Percentiles rank a stretch among this genome's conserved stretches.
Conservation (phyloP, 768 basidiomycete species). For the Auriscalpium microsporum region DNA sequence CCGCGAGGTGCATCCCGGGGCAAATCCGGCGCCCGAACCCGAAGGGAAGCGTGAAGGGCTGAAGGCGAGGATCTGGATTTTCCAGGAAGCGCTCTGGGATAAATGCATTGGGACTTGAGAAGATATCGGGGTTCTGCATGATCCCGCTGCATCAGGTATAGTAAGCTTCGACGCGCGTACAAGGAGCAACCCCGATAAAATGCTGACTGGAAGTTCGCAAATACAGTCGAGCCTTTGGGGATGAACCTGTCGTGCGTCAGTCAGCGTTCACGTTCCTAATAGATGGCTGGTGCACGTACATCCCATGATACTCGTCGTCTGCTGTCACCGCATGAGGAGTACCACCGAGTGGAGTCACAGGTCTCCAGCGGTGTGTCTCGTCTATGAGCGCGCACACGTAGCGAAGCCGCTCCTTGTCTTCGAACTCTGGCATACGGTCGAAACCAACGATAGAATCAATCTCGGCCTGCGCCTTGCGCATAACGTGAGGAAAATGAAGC, state of each 20-base stretch:
- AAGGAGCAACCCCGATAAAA: not conserved
- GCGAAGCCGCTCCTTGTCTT: constrained; percentile 9
- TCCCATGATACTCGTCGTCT: constrained; percentile 14
- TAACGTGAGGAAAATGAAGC: constrained; percentile 20
- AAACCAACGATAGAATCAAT: constrained; percentile 2
- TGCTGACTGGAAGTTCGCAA: constrained; percentile 18
- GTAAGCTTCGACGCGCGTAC: not conserved
- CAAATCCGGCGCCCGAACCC: constrained; percentile 14
- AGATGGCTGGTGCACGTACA: not conserved
- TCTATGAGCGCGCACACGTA: constrained; percentile 12
- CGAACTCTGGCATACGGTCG: constrained; percentile 5
- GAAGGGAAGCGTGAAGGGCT: constrained; percentile 5
- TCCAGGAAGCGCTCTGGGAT: constrained; percentile 15
- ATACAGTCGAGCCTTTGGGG: constrained; percentile 15
- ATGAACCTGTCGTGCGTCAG: constrained; percentile 6
- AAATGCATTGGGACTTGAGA: constrained; percentile 15
- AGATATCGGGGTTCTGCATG: constrained; percentile 15
- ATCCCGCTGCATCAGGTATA: constrained; percentile 13
- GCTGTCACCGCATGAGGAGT: constrained; percentile 11
- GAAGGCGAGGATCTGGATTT: not conserved
- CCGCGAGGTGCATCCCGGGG: constrained; percentile 15
- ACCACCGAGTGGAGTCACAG: constrained; percentile 3
- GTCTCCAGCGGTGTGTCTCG: constrained; percentile 3
- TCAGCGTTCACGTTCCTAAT: not conserved
- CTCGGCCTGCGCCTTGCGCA: constrained; percentile 13